phyloP scores from a whole-genome alignment of 805 yeast species.

The Brettanomyces custersianus region DNA sequence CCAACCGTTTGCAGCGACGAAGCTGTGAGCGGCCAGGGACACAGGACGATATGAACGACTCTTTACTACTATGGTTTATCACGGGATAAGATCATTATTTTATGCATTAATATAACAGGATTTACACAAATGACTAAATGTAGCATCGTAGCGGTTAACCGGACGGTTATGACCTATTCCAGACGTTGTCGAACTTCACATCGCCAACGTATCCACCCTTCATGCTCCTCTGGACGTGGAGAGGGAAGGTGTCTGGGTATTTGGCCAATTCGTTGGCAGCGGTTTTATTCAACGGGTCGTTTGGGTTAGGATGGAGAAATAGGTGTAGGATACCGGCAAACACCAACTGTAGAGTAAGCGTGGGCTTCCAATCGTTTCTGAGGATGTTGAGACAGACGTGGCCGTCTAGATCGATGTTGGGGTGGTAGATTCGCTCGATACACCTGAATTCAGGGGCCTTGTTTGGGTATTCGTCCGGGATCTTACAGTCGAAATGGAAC shows the following conservation, averaged over 20 bases:
- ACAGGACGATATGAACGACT: constrained; percentile 9
- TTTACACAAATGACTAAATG: too few relatives aligned
- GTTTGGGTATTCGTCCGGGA: constrained; percentile 75
- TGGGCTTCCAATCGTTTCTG: constrained; percentile 96
- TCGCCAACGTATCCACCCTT: constrained; percentile 57
- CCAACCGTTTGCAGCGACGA: constrained; percentile 24
- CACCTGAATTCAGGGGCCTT: constrained; percentile 85
- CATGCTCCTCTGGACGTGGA: constrained; percentile 57
- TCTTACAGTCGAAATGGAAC: constrained; percentile 59
- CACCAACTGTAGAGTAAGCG: constrained; percentile 69
- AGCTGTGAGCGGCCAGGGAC: constrained; percentile 20
- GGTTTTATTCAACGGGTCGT: constrained; percentile 87
- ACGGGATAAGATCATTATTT: neutral
- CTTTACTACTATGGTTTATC: neutral
- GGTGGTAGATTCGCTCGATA: constrained; percentile 71
- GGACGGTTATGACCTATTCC: too few relatives aligned
- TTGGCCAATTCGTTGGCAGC: constrained; percentile 57
- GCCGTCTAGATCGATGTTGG: constrained; percentile 85
- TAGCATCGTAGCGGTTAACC: too few relatives aligned
- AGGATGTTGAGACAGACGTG: constrained; percentile 86
- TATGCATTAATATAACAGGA: too few relatives aligned
- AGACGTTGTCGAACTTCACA: constrained; percentile 55
- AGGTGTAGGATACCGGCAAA: constrained; percentile 79
- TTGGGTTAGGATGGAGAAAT: constrained; percentile 84
- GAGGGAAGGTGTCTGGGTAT: constrained; percentile 40